Evolutionary conservation across 2,329 filamentous ascomycete species (phyloP).

Genomic region (Aspergillus ustus): DNA sequence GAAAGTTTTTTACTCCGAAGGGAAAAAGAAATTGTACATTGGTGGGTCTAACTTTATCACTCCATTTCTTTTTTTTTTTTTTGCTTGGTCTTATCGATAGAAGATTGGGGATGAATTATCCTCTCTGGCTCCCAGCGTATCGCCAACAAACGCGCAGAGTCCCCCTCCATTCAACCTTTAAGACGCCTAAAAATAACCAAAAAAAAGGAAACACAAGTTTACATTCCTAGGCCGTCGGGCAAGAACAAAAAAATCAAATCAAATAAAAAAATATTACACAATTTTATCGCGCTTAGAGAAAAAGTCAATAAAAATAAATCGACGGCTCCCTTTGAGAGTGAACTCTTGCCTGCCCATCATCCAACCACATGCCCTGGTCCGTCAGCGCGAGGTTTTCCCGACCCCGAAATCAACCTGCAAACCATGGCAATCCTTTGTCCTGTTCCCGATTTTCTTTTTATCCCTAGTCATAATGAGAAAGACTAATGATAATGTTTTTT

Average conservation of each 20-base stretch:
- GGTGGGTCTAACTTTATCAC: constrained; percentile 16
- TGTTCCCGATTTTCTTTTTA: background rate
- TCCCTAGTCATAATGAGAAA: background rate
- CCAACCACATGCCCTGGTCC: background rate
- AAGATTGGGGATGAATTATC: background rate
- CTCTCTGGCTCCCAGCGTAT: background rate
- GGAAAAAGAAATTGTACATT: constrained; percentile 6
- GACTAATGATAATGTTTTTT: too few species aligned
- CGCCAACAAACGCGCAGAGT: background rate
- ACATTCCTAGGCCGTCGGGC: background rate
- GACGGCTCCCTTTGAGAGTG: background rate
- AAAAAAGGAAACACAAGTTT: background rate
- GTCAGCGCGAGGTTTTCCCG: background rate
- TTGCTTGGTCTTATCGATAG: constrained; percentile 6
- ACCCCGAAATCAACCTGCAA: background rate
- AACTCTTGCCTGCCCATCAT: background rate
- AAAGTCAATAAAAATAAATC: background rate
- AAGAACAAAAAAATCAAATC: background rate
- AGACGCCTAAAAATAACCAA: background rate
- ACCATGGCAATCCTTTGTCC: background rate
- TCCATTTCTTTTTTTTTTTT: constrained; percentile 1
- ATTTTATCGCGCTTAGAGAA: background rate
- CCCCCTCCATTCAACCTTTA: background rate
- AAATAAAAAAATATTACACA: background rate
- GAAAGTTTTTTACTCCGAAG: background rate